Evolutionary conservation across 106 monocot genomes (phyloP).

Genomic region (Ottelia alismoides): DNA sequence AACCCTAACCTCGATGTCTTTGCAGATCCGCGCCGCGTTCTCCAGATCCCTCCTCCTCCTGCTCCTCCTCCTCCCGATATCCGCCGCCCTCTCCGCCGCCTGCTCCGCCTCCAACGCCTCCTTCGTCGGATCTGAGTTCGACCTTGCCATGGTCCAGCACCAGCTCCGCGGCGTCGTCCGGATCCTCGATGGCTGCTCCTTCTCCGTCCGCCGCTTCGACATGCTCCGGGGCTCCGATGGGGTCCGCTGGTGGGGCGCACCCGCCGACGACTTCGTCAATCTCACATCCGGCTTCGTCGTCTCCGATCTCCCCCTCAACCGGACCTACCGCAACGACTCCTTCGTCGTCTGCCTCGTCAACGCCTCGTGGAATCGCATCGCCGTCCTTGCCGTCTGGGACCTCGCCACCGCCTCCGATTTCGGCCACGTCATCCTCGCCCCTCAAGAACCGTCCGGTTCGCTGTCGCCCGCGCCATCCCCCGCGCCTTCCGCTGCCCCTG

Average conservation of each 20-base stretch:
- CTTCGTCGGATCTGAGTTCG: constrained; percentile 32
- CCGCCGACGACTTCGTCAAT: constrained; percentile 29
- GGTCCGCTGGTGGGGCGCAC: constrained; percentile 54
- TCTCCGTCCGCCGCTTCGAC: constrained; percentile 55
- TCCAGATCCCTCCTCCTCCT: too few species aligned
- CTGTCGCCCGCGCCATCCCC: not conserved
- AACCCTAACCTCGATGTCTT: too few species aligned
- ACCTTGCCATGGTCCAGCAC: constrained; percentile 70
- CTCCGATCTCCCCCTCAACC: constrained; percentile 27
- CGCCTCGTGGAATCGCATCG: constrained; percentile 39
- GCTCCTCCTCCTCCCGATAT: constrained; percentile 12
- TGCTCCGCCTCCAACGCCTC: constrained; percentile 19
- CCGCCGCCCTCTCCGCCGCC: constrained; percentile 2
- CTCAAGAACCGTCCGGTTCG: not conserved
- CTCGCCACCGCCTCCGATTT: constrained; percentile 48
- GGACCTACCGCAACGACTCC: constrained; percentile 38
- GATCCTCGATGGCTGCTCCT: constrained; percentile 53
- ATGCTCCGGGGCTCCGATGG: constrained; percentile 50
- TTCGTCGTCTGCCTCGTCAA: constrained; percentile 29
- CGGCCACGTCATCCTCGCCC: constrained; percentile 49
- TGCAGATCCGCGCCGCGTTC: too few species aligned
- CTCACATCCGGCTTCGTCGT: constrained; percentile 38
- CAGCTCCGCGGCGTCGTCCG: constrained; percentile 58
- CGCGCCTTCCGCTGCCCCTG: constrained; percentile 9
- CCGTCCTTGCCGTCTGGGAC: constrained; percentile 62